Base-by-base conservation (phyloP, 805 yeast species). In the Cyberlindnera misumaiensis region DNA sequence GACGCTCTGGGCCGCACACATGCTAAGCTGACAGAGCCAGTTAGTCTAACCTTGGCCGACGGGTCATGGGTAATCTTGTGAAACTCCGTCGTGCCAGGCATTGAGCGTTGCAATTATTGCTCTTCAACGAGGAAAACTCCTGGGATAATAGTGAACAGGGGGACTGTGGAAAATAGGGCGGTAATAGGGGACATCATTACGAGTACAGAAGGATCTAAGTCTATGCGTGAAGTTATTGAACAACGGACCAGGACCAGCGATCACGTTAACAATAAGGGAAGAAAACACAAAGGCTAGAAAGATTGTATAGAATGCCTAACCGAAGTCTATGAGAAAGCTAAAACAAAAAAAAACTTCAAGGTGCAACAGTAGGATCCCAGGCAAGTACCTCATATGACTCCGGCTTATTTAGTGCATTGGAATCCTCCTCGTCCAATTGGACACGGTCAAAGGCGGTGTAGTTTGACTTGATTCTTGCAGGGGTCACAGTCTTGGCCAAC, bases 351-450 rank as follows among this genome's bases (percentile, higher is more conserved):
- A n/a, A n/a, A n/a, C n/a, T 7, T 25, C 22, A 32, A 13, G 34
- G 34, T n/a, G 28, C 22, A 5, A 40, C 34, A 4, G 48, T 47
- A 38, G 55, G 55, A 32, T 51, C 53, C 55, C 55, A 51, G n/a
- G 51, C 38, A 20, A 45, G 38, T 3, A 33, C 41, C 28, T 48
- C 49, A 30, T 49, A 47, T 5, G 48, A 40, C 3, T 45, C 46
- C 2, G 51, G 51, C 34, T 44, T 46, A 5, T 46, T 38, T 28
- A 49, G 40, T n/a, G 32, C 29, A 36, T 51, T 46, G 14, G 24
- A 22, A 29, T 49, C 53, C 30, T 51, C 52, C 9, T 35, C 51
- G 31, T 49, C 52, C 38, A 51, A 36, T 17, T 34, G 41, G 24
- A 51, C 49, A n/a, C 34, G 36, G 30, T 49, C 53, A 39, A 49